A percentile compares a stretch with the other conserved stretches of the same genome.
phyloP scores from a whole-genome alignment of 331 rosid species.

The Malus hybrid region DNA sequence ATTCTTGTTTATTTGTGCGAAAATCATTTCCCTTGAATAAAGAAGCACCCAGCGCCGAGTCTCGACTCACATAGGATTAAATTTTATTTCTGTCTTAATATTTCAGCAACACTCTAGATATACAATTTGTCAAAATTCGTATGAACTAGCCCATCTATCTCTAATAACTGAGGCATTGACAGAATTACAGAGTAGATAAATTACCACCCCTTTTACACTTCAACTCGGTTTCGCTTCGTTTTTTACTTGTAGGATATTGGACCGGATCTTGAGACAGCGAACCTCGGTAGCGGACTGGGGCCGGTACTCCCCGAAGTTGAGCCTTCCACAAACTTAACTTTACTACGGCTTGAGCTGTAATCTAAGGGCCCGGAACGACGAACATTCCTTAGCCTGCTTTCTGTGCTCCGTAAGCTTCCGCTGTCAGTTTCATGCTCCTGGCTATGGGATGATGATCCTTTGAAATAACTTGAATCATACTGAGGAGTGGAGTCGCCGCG shows the following conservation, averaged over 20 bases:
- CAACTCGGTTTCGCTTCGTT: conserved; percentile 2
- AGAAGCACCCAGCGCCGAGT: background rate
- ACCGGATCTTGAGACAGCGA: conserved; percentile 97
- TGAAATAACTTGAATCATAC: conserved; percentile 61
- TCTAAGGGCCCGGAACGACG: conserved; percentile 92
- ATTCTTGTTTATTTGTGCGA: background rate
- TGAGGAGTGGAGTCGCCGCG: conserved; percentile 65
- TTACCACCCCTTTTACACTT: conserved; percentile 21
- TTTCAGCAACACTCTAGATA: background rate
- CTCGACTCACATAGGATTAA: too few species aligned
- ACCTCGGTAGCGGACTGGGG: conserved; percentile 92
- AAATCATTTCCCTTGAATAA: background rate
- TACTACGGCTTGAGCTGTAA: conserved; percentile 72
- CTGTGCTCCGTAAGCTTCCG: conserved; percentile 44
- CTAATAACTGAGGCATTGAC: conserved; percentile 20
- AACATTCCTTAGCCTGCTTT: conserved; percentile 40
- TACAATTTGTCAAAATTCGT: conserved; percentile 33
- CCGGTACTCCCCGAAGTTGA: conserved; percentile 81
- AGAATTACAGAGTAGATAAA: conserved; percentile 19
- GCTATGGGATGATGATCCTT: conserved; percentile 61
- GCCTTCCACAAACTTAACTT: conserved; percentile 55
- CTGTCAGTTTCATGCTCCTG: conserved; percentile 52
- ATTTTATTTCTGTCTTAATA: too few species aligned
- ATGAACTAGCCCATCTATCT: conserved; percentile 24
- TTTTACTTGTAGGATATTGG: conserved; percentile 82